Conservation (phyloP, 148 eudicot genomes). For the Suaeda aralocaspica region DNA sequence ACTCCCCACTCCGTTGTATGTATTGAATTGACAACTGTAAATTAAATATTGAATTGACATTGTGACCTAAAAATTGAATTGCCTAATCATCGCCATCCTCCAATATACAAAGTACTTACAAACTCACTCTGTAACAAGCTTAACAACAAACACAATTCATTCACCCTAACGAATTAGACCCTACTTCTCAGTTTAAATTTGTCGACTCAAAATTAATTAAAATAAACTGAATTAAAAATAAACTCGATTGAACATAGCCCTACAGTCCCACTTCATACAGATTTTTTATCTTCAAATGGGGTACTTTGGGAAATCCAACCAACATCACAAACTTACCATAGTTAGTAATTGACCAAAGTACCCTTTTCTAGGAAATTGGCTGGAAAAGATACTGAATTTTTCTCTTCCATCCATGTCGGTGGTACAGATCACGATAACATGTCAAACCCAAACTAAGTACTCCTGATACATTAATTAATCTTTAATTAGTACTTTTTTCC, state of each 20-base stretch:
- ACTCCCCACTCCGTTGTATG: too few relatives aligned
- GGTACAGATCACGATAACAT: background rate
- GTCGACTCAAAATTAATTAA: too few relatives aligned
- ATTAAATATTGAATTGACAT: too few relatives aligned
- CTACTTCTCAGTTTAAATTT: too few relatives aligned
- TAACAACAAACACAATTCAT: too few relatives aligned
- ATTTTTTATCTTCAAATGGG: background rate
- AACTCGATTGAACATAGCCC: too few relatives aligned
- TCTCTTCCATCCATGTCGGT: conserved; percentile 26
- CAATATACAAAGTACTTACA: too few relatives aligned
- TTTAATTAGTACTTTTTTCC: background rate
- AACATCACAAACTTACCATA: background rate
- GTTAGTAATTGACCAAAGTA: conserved; percentile 1
- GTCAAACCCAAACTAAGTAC: background rate
- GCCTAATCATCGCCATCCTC: too few relatives aligned
- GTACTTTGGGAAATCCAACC: background rate
- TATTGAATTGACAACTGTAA: too few relatives aligned
- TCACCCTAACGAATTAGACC: too few relatives aligned
- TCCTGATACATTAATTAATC: background rate
- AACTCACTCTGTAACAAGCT: too few relatives aligned
- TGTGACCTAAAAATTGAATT: too few relatives aligned
- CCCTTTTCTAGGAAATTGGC: background rate
- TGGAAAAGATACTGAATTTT: conserved; percentile 5
- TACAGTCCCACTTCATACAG: background rate
- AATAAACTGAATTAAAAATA: background rate